A percentile compares a stretch with the other conserved stretches of the same genome.
phyloP scores from a whole-genome alignment of 2,329 filamentous ascomycete genomes.

The Tolypocladium inflatum region DNA sequence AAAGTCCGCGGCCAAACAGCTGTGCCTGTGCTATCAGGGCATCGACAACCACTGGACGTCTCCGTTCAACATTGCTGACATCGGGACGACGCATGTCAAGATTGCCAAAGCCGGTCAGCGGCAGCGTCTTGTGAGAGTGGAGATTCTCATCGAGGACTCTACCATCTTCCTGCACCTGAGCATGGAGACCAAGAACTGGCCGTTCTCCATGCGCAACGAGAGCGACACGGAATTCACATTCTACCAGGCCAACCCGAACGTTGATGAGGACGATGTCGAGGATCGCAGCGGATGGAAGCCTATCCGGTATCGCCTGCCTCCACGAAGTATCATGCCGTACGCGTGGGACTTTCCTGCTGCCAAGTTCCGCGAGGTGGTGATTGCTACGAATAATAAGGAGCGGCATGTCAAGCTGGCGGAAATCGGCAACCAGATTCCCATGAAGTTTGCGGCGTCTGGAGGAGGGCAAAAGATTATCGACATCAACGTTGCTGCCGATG shows the following conservation, averaged over 20 bases:
- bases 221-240: conserved; percentile 96
- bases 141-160: conserved; percentile 84
- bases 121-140: conserved; percentile 77
- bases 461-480: conserved; percentile 83
- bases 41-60: conserved; percentile 97
- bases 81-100: conserved; percentile 89
- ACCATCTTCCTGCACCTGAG: conserved; percentile 90
- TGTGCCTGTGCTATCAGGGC: conserved; percentile 87
- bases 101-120: conserved; percentile 83
- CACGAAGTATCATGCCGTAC: conserved; percentile 97
- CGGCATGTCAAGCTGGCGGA: conserved; percentile 91
- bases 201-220: conserved; percentile 97
- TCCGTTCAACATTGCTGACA: conserved; percentile 92
- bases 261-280: conserved; percentile 80
- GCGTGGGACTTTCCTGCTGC: conserved; percentile 98
- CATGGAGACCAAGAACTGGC: conserved; percentile 91
- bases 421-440: conserved; percentile 90
- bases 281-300: conserved; percentile 86
- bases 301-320: conserved; percentile 82
- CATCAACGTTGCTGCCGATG: conserved; percentile 90
- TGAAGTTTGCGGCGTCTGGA: conserved; percentile 68
- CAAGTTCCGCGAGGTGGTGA: conserved; percentile 89
- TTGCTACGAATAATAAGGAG: conserved; percentile 46
- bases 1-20: conserved; percentile 72
- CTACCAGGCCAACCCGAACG: conserved; percentile 86